These are phyloP conservation scores for Psidium friedrichsthalianum DNA, from an alignment of 345 rosid genomes.

Conservation along the genomic window DNA sequence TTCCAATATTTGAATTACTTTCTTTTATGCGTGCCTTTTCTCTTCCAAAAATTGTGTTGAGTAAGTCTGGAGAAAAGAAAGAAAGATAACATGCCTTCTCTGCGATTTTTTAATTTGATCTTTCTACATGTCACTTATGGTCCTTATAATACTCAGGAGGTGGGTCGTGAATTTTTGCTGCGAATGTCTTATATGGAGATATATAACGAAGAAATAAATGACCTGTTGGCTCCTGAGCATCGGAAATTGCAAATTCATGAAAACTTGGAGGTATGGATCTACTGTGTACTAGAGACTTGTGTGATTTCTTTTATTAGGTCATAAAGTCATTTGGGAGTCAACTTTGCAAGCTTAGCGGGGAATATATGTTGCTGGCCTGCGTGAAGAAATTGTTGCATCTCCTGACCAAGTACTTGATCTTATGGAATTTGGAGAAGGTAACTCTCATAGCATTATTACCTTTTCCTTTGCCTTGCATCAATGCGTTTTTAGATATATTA, in stretches of 20 bases:
- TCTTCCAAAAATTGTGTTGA: background rate
- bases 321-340: background rate
- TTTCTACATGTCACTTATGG: background rate
- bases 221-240: conserved; percentile 85
- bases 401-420: conserved; percentile 85
- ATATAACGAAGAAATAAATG: conserved; percentile 91
- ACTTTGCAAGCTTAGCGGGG: conserved; percentile 44
- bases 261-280: conserved; percentile 51
- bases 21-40: background rate
- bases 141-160: conserved; percentile 27
- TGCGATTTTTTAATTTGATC: background rate
- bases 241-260: conserved; percentile 91
- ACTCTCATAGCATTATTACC: background rate
- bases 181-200: conserved; percentile 97
- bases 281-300: background rate
- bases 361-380: conserved; percentile 86
- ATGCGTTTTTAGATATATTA: background rate
- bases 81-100: background rate
- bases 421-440: conserved; percentile 93
- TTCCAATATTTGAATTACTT: background rate
- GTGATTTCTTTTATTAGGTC: background rate
- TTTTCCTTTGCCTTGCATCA: background rate
- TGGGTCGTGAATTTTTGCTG: conserved; percentile 73
- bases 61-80: background rate
- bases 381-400: conserved; percentile 90